phyloP scores from a whole-genome alignment of 2,329 filamentous ascomycete species.

The Teratosphaeria zuluensis region DNA sequence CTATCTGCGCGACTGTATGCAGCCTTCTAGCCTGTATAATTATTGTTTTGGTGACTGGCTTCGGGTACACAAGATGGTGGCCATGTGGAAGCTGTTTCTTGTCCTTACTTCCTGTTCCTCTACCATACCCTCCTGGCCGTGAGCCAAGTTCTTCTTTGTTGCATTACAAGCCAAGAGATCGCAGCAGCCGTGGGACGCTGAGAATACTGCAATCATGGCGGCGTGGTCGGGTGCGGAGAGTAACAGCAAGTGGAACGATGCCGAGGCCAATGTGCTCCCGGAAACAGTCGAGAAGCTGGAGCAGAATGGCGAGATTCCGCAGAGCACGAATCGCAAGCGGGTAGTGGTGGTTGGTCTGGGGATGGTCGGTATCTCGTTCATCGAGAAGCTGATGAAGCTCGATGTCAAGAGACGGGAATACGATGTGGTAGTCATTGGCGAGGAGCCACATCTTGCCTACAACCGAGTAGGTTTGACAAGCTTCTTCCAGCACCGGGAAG shows the following conservation, averaged over 20 bases:
- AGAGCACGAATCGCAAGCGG: conserved; percentile 45
- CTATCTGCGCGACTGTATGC: neutral
- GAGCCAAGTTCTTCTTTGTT: neutral
- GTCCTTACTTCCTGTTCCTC: neutral
- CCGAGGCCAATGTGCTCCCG: conserved; percentile 36
- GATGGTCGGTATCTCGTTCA: conserved; percentile 58
- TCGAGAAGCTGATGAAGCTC: conserved; percentile 80
- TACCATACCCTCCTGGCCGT: neutral
- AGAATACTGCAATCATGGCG: neutral
- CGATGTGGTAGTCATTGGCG: conserved; percentile 74
- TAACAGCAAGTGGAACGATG: conserved; percentile 37
- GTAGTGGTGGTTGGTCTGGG: conserved; percentile 79
- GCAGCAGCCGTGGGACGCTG: neutral
- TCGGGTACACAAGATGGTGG: neutral
- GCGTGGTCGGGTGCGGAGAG: conserved; percentile 23
- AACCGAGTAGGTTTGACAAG: conserved; percentile 83
- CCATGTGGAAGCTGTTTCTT: neutral
- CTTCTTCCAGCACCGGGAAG: conserved; percentile 77
- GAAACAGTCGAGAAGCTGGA: conserved; percentile 32
- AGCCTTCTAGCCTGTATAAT: neutral
- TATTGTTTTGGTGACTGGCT: neutral
- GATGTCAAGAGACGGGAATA: conserved; percentile 68
- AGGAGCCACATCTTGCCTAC: conserved; percentile 80
- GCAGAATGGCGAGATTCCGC: conserved; percentile 25
- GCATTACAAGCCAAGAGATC: neutral